phyloP scores from a whole-genome alignment of 495 filamentous ascomycete genomes.

The Penicillium cinerascens region DNA sequence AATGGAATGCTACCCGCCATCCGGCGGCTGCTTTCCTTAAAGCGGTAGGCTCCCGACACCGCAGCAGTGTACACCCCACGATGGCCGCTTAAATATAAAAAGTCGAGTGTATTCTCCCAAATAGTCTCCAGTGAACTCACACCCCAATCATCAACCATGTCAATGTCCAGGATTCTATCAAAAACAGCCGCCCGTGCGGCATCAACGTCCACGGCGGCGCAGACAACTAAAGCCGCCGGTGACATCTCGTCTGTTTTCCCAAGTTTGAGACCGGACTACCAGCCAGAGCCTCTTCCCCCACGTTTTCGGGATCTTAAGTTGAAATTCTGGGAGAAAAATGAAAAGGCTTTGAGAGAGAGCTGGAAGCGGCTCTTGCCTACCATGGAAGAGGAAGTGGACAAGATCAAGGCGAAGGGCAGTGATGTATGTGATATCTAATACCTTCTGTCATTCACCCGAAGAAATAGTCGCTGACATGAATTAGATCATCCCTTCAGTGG shows the following conservation, averaged over 20 bases:
- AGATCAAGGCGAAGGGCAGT: conserved; percentile 48
- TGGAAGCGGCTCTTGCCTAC: conserved; percentile 68
- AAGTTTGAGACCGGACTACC: conserved; percentile 64
- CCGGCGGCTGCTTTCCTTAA: conserved; percentile 1
- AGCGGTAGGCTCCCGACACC: conserved; percentile 3
- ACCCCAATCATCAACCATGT: conserved; percentile 16
- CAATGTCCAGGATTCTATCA: conserved; percentile 32
- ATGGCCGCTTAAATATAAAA: conserved; percentile 9
- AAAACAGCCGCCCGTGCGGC: conserved; percentile 33
- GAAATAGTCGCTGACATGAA: conserved; percentile 3
- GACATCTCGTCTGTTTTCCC: conserved; percentile 85
- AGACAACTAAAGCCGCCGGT: conserved; percentile 51
- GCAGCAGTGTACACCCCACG: conserved; percentile 1
- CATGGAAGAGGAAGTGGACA: conserved; percentile 47
- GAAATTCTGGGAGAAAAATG: conserved; percentile 58
- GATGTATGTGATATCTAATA: conserved; percentile 33
- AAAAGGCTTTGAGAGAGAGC: conserved; percentile 56
- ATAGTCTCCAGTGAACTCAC: neutral
- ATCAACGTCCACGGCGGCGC: conserved; percentile 31
- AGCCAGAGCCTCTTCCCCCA: conserved; percentile 60
- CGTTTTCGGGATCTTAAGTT: conserved; percentile 76
- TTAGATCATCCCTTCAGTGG: conserved; percentile 57
- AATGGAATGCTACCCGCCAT: neutral
- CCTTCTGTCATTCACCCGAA: neutral
- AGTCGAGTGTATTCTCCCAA: neutral